Base-by-base conservation (phyloP, 2,329 filamentous ascomycete species). In the Sphaerulina populicola region DNA sequence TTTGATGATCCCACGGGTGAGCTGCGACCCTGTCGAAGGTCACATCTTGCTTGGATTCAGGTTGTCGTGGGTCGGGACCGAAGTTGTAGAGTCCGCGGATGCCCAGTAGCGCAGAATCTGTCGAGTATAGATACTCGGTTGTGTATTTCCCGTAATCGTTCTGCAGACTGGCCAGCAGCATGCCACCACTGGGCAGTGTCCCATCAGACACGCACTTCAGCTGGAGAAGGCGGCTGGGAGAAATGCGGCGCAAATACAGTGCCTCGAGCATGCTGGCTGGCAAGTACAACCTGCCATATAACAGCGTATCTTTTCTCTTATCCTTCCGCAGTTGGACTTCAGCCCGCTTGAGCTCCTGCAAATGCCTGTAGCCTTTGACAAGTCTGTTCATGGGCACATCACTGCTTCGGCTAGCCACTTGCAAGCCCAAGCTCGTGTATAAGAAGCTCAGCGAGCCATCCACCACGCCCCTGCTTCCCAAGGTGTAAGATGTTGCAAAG, bases 371-470 rank as follows among this genome's bases (percentile, higher is more conserved):
- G 1, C 91, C 89, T 50, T 81, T 81, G 44, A 95, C 80, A 18
- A 96, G 78, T 59, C 83, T 78, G 30, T 83, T 83, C 8, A 98
- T 74, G 11, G 88, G 82, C 35, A 96, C 83, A 18, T 79, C 74
- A 43, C 83, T 82, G 61, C 88, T 94, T 69, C 81, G 79, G 69
- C 76, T 88, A 57, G 72, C 71, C 15, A 83, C 75, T 36, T 76
- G 72, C 51, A 97, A 77, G 10, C 88, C 83, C 7, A 93, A 77
- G 2, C 88, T 94, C 44, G 89, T 94, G 74, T 94, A 97, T 48
- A 98, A 80, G 71, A 97, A 98, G 11, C 90, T 94, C 51, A 98
- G 80, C n/a, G 89, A 95, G 67, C 93, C 93, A 72, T 97, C 91
- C 46, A 98, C 90, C 33, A 94, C 78, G 53, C 91, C 93, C 12